Evolutionary conservation across 306 rosid genomes (phyloP), one percentile per base, ranked within the genome.

Genomic region (Astragalus glycyphyllos): DNA sequence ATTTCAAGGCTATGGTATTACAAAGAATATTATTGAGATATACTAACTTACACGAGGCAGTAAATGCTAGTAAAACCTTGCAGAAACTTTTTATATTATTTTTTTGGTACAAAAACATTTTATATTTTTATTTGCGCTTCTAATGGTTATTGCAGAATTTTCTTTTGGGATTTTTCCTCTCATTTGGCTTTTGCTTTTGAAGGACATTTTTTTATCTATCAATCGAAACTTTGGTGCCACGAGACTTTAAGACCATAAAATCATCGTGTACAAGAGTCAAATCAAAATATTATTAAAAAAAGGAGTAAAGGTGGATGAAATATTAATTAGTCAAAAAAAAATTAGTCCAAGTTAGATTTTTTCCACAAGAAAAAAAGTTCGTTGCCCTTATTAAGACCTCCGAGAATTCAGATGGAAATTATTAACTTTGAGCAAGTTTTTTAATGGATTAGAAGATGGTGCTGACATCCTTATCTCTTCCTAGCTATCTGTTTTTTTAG

Each of bases 361-460:
- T 6, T 34, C 12, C 26, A 13, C 16, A 71, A 44, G 49, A 34
- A 35, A 3, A 45, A 45, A 58, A 29, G 17, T 7, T 7, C 13
- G 26, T 58, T 11, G 35, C 4, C 56, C 16, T 10, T 44, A 15
- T 58, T 4, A 58, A 8, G 16, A 12, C 40, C 17, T 13, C 6
- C 5, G 4, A 71, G 68, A 41, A 46, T 58, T 34, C 46, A 38
- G 68, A 58, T 29, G 23, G 9, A 58, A 45, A 23, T 23, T 23
- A 23, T 23, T 23, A 71, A 71, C 59, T 47, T 46, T 10, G 37
- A 57, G 23, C 53, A 14, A 58, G 17, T 32, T 34, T 57, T 29
- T 57, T 56, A 69, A 20, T 56, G 11, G 58, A 45, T 58, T 46
- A 35, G 76, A 46, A 34, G 68, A 71, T 66, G 15, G 7, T 20